These are phyloP conservation scores for Candida succiphila DNA, from an alignment of 805 yeast species.

Conservation along the genomic window DNA sequence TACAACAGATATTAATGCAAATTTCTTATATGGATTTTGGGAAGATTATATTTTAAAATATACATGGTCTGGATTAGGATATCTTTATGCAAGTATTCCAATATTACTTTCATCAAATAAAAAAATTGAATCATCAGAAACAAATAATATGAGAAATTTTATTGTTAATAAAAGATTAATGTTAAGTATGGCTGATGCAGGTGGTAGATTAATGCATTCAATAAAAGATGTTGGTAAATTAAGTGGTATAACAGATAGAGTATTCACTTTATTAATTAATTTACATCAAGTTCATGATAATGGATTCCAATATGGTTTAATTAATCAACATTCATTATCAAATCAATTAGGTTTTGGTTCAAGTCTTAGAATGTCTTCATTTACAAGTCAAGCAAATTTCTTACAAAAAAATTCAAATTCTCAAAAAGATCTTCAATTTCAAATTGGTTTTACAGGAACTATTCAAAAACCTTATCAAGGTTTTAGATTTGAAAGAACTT, in stretches of 20 bases:
- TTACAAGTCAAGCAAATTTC: constrained; percentile 19
- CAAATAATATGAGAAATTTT: constrained; percentile 73
- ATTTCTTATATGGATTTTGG: constrained; percentile 59
- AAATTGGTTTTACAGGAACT: constrained; percentile 62
- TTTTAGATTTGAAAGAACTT: constrained; percentile 73
- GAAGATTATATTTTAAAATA: constrained; percentile 86
- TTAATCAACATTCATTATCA: constrained; percentile 6
- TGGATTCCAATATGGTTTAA: constrained; percentile 36
- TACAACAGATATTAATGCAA: constrained; percentile 35
- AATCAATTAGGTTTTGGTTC: constrained; percentile 22
- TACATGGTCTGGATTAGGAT: constrained; percentile 95
- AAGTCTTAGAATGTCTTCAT: constrained; percentile 16
- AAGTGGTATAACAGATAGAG: constrained; percentile 84
- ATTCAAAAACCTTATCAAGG: constrained; percentile 70
- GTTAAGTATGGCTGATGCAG: constrained; percentile 91
- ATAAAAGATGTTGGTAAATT: constrained; percentile 86
- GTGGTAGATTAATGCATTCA: constrained; percentile 88
- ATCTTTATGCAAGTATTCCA: constrained; percentile 82
- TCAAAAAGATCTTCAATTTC: not conserved
- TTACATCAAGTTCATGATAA: constrained; percentile 76
- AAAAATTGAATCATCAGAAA: constrained; percentile 22
- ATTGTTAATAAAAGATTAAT: constrained; percentile 84
- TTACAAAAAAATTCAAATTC: constrained; percentile 2
- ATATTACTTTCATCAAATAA: constrained; percentile 46
- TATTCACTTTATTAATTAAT: constrained; percentile 64